Base-by-base conservation (phyloP, 2,329 filamentous ascomycete genomes). In the Calonectria hawksworthii region DNA sequence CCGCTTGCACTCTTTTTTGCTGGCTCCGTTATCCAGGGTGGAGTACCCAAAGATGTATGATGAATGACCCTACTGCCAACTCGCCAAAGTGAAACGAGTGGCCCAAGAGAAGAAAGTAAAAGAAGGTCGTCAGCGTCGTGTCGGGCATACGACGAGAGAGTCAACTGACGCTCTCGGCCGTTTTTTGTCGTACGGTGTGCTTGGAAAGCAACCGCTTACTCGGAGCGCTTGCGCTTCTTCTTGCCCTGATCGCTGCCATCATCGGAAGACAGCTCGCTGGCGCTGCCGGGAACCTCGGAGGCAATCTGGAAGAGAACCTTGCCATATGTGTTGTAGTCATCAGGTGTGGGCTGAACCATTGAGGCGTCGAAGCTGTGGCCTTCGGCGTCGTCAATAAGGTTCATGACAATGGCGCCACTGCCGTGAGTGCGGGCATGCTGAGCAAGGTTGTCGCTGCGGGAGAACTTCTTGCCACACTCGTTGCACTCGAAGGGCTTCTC, bases 391-490 rank as follows among this genome's bases (percentile, higher is more conserved):
- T 96, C 95, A 65, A 98, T 90, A 65, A 98, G 91, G 82, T 95
- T 95, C 94, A 99, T 96, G 82, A 98, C 93, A 78, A 98, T 94
- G 75, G 96, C 95, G 76, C 96, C 95, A 74, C 93, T 94, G 72
- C 96, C 96, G 83, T 99, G 97, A 6, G 97, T 99, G 77, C 97
- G 93, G 77, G 97, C 94, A 85, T 99, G 97, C 87, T 99, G 97
- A 30, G 96, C 95, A 21, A 99, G 92, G 89, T 99, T 99, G 88
- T 99, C 97, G 81, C 95, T 98, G 82, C 97, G 94, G 26, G 96
- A 99, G 88, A 99, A 99, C 90, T 98, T 98, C 94, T 99, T 99
- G 81, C 97, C 96, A 83, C 97, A 99, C 88, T 99, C 96, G 79
- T 93, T 92, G 90, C 97, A 99, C 88, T 98, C 95, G 82, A 99